Evolutionary conservation across 352 stramenopile species (phyloP).

Genomic region (Globisporangium emineosum): DNA sequence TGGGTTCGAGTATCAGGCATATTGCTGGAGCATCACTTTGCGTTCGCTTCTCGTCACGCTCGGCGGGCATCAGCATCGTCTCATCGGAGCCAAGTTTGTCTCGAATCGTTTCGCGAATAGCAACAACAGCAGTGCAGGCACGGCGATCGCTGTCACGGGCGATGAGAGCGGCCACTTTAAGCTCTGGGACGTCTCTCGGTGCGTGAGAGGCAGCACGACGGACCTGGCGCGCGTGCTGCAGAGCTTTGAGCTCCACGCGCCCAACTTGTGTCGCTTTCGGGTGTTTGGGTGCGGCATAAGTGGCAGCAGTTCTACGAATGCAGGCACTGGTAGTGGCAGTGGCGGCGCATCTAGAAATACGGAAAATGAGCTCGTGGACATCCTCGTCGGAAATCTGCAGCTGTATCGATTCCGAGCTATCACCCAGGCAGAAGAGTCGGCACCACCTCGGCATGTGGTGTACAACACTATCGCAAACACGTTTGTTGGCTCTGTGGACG

Average conservation of each 20-base stretch:
- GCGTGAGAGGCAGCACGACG: slow-evolving; percentile 35
- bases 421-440: slow-evolving; percentile 29
- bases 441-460: slow-evolving; percentile 39
- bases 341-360: slow-evolving; percentile 1
- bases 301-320: neutral
- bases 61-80: slow-evolving; percentile 57
- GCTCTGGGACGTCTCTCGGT: slow-evolving; percentile 72
- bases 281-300: slow-evolving; percentile 30
- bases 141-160: slow-evolving; percentile 49
- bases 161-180: slow-evolving; percentile 75
- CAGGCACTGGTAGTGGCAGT: neutral
- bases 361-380: slow-evolving; percentile 36
- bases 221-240: slow-evolving; percentile 35
- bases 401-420: slow-evolving; percentile 53
- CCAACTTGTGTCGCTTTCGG: slow-evolving; percentile 42
- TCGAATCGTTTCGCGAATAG: slow-evolving; percentile 18
- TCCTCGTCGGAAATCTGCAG: slow-evolving; percentile 51
- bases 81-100: slow-evolving; percentile 69
- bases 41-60: slow-evolving; percentile 50
- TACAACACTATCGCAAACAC: slow-evolving; percentile 63
- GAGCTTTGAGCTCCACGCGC: slow-evolving; percentile 44
- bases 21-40: slow-evolving; percentile 66
- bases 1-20: slow-evolving; percentile 81
- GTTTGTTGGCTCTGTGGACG: slow-evolving; percentile 56
- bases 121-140: neutral